Percentiles rank a stretch among this genome's conserved stretches.
Conservation (phyloP, 2,329 filamentous ascomycete species). For the Neofusicoccum cordaticola region DNA sequence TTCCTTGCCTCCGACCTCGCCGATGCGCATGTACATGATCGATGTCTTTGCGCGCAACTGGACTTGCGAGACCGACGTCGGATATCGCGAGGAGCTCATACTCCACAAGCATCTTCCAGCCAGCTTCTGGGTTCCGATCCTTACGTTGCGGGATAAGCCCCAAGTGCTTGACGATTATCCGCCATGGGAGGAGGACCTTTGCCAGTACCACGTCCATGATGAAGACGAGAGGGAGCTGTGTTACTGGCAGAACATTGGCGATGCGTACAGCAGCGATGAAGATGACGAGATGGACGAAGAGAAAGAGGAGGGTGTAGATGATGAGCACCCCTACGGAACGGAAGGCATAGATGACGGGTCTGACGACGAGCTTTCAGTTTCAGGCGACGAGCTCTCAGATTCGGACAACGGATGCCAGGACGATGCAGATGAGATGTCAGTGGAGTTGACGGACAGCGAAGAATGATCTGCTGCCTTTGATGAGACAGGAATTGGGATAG, state of each 20-base stretch:
- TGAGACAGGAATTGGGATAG: no score
- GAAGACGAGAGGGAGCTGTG: not conserved
- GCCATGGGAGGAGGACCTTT: conserved; percentile 1
- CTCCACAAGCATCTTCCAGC: not conserved
- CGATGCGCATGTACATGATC: not conserved
- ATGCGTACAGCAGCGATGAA: not conserved
- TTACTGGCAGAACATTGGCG: conserved; percentile 2
- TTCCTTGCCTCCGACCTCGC: not conserved
- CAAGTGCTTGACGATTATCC: not conserved
- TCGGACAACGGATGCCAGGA: no score
- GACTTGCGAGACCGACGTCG: not conserved
- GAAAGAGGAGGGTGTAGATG: not conserved
- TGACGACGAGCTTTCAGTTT: not conserved
- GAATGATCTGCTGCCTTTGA: no score
- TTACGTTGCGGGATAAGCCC: not conserved
- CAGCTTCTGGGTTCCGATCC: not conserved
- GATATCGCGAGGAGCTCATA: not conserved
- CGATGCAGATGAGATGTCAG: no score
- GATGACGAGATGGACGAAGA: not conserved
- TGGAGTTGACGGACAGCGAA: no score
- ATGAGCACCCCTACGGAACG: not conserved
- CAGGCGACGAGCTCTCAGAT: no score
- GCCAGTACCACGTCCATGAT: not conserved
- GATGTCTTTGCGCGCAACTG: conserved; percentile 5
- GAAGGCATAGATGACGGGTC: not conserved